Evolutionary conservation across 257 asterid genomes (phyloP).

Genomic region (Solanum stenotomum): DNA sequence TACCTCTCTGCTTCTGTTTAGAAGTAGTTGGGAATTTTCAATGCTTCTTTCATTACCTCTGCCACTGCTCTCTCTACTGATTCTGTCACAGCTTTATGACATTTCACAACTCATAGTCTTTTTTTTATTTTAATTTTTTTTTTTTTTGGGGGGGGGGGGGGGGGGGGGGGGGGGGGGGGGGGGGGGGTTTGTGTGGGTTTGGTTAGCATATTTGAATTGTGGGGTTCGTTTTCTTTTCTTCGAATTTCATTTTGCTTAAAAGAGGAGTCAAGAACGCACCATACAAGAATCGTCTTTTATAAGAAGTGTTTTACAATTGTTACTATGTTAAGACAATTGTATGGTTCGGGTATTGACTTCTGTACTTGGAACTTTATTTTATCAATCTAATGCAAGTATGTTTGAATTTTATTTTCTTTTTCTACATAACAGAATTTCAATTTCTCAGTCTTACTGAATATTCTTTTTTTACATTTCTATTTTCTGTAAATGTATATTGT

Average conservation of each 20-base stretch:
- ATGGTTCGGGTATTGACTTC: constrained; percentile 99
- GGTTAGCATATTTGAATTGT: not conserved
- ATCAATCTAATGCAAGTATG: constrained; percentile 1
- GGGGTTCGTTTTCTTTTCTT: not conserved
- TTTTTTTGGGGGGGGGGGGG: not conserved
- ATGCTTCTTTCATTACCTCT: constrained; percentile 35
- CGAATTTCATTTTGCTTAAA: constrained; percentile 6
- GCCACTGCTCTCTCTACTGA: constrained; percentile 1
- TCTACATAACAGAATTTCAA: not conserved
- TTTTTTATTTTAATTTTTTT: not conserved
- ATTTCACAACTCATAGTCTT: constrained; percentile 21
- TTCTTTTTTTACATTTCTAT: not conserved
- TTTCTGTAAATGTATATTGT: not conserved
- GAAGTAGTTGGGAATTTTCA: constrained; percentile 57
- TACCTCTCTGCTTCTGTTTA: not conserved
- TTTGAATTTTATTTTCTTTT: not conserved
- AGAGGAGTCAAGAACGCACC: constrained; percentile 69
- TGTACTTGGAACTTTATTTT: constrained; percentile 10
- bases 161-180: not conserved
- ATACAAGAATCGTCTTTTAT: constrained; percentile 16
- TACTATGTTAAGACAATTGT: constrained; percentile 22
- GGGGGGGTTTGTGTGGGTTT: no score
- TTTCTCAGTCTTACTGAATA: not conserved
- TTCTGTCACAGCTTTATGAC: constrained; percentile 29
- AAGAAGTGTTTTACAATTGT: constrained; percentile 1